These are phyloP conservation scores for Omphalotus olearius DNA, from an alignment of 1,284 basidiomycete genomes.

Conservation along the genomic window DNA sequence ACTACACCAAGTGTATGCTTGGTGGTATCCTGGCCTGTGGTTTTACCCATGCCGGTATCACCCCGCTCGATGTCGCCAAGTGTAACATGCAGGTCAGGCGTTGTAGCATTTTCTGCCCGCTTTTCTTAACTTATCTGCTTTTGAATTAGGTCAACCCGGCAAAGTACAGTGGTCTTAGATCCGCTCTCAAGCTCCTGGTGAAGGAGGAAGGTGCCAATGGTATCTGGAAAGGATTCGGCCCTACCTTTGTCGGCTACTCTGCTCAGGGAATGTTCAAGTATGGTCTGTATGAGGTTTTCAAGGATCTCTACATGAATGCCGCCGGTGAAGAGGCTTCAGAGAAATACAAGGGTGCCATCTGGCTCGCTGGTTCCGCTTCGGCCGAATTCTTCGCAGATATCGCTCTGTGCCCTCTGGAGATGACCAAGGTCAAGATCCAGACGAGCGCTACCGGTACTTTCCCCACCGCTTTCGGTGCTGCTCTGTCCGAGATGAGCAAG, in stretches of 20 bases:
- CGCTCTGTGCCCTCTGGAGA: conserved; percentile 77
- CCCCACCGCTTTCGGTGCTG: conserved; percentile 67
- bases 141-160: conserved; percentile 63
- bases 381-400: conserved; percentile 96
- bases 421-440: conserved; percentile 86
- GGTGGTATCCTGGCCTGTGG: conserved; percentile 93
- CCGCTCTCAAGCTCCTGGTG: conserved; percentile 71
- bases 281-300: conserved; percentile 95
- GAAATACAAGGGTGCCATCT: conserved; percentile 91
- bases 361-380: conserved; percentile 90
- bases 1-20: conserved; percentile 81
- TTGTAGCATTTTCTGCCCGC: conserved; percentile 14
- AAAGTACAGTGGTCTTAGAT: conserved; percentile 75
- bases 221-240: conserved; percentile 92
- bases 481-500: conserved; percentile 62
- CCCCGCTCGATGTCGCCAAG: conserved; percentile 93
- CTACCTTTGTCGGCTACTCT: conserved; percentile 90
- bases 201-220: conserved; percentile 82
- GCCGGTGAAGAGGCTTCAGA: conserved; percentile 82
- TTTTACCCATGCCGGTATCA: conserved; percentile 90
- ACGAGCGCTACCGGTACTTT: conserved; percentile 70
- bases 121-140: conserved; percentile 12
- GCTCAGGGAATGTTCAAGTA: conserved; percentile 97
- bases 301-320: conserved; percentile 84
- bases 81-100: conserved; percentile 93